Conservation (phyloP, 2,329 filamentous ascomycete genomes). For the Grosmannia serpens region DNA sequence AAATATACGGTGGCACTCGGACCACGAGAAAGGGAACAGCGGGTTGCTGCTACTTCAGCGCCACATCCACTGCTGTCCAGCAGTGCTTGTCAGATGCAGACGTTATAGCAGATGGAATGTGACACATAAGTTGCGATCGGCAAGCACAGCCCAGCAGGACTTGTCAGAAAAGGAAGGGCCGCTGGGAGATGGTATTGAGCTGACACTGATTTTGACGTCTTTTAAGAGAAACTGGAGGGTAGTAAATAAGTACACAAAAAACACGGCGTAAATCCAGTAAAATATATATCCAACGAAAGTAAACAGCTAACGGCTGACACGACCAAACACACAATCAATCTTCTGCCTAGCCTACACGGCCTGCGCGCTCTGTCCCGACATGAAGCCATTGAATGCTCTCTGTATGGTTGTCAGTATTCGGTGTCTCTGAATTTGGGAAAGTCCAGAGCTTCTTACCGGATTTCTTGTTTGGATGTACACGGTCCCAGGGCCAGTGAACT, state of each 20-base stretch:
- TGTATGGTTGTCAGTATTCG: conserved; percentile 14
- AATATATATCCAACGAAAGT: not conserved
- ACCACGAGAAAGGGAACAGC: not conserved
- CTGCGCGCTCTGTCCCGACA: conserved; percentile 33
- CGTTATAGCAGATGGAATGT: not conserved
- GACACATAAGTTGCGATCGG: not conserved
- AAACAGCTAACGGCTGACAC: not conserved
- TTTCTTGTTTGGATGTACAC: conserved; percentile 92
- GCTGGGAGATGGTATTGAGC: not conserved
- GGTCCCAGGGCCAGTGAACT: conserved; percentile 83
- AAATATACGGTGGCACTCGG: not conserved
- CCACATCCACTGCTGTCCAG: not conserved
- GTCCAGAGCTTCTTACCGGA: conserved; percentile 36
- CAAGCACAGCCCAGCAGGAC: not conserved
- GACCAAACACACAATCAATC: not conserved
- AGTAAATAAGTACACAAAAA: not conserved
- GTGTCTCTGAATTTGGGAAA: not conserved
- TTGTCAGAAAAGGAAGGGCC: not conserved
- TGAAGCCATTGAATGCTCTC: conserved; percentile 41
- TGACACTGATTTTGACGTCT: not conserved
- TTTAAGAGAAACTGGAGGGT: not conserved
- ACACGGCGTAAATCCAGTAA: not conserved
- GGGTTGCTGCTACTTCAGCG: not conserved
- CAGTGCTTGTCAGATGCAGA: not conserved
- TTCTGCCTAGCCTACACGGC: not conserved